A percentile compares a stretch with the other conserved stretches of the same genome.
phyloP scores from a whole-genome alignment of 371 early-diverging fungal species.

The Apophysomyces variabilis region DNA sequence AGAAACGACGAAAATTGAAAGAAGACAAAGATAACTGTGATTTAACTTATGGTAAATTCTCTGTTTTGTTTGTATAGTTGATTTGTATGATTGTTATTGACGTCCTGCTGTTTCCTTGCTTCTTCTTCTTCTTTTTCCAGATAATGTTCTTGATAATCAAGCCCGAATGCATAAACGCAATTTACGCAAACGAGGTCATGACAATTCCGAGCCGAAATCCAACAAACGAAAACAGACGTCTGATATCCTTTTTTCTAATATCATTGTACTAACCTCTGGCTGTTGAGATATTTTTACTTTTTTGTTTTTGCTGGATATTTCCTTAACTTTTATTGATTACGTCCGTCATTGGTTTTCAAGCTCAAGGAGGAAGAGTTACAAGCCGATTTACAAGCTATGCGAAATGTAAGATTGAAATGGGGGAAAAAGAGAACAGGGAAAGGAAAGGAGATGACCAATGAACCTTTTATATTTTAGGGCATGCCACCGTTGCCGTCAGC shows the following conservation, averaged over 20 bases:
- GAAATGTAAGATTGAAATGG: conserved; percentile 27
- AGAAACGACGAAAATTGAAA: conserved; percentile 72
- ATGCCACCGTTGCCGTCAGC: conserved; percentile 5
- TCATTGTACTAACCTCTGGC: neutral
- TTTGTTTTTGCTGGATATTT: conserved; percentile 5
- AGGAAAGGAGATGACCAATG: too few species aligned
- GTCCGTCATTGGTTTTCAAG: conserved; percentile 43
- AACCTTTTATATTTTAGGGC: neutral
- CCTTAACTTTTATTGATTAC: conserved; percentile 39
- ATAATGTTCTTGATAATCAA: conserved; percentile 43
- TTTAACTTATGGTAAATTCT: conserved; percentile 58
- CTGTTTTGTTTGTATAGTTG: neutral
- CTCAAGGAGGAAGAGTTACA: conserved; percentile 47
- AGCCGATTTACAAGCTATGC: conserved; percentile 47
- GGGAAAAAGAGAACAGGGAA: too few species aligned
- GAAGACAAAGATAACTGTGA: conserved; percentile 88
- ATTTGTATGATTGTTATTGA: too few species aligned
- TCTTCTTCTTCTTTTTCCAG: conserved; percentile 42
- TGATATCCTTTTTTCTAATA: conserved; percentile 45
- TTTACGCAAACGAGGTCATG: conserved; percentile 46
- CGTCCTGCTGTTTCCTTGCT: too few species aligned
- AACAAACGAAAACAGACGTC: conserved; percentile 47
- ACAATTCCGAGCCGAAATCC: conserved; percentile 40
- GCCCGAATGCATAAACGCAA: conserved; percentile 43
- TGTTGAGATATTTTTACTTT: too few species aligned